Evolutionary conservation across 2,329 filamentous ascomycete species (phyloP), one percentile per base, ranked within the genome.

Genomic region (Sporothrix humicola): DNA sequence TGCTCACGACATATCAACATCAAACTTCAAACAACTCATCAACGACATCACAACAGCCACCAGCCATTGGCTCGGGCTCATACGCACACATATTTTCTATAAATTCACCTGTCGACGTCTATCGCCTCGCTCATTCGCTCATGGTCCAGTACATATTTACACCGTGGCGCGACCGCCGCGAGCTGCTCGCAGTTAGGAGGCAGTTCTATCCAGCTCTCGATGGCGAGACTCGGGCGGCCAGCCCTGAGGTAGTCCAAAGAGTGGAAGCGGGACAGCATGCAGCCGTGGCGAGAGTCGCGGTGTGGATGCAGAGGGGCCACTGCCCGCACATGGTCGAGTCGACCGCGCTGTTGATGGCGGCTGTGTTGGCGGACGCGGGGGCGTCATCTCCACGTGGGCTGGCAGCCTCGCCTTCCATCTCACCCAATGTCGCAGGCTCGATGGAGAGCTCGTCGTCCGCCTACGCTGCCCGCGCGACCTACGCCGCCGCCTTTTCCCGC

Each of bases 321-420:
- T 92, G 94, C 75, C 93, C 93, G 72, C 91, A 95, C 83, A 86
- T 94, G 81, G 88, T 95, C 72, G 93, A 95, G 82, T 92, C 91
- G 50, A 95, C 93, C 58, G 91, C 91, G 2, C 87, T 94, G 75
- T 84, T 96, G 74, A 88, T 89, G 77, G 89, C 92, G 75, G 92
- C 92, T 42, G 83, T 91, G 23, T 82, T 94, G 70, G 88, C 89
- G 78, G 92, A 94, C 82, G 84, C 85, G 75, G 61, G 48, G 1
- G 50, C 52, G 3, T 26, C 23, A 26, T 26, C 23, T 26, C 12
- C 6, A n/a, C 15, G n/a, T 5, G 12, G 52, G n/a, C 44, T 13
- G 44, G 44, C 44, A 48, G 8, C 44, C 8, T 48, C 23, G 23
- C 42, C 23, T 26, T 26, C 23, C 23, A 26, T 26, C 23, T 26